Percentiles rank a stretch among this genome's conserved stretches.
These are phyloP conservation scores for Catharanthus roseus DNA, from an alignment of 257 asterid species.

Conservation along the genomic window DNA sequence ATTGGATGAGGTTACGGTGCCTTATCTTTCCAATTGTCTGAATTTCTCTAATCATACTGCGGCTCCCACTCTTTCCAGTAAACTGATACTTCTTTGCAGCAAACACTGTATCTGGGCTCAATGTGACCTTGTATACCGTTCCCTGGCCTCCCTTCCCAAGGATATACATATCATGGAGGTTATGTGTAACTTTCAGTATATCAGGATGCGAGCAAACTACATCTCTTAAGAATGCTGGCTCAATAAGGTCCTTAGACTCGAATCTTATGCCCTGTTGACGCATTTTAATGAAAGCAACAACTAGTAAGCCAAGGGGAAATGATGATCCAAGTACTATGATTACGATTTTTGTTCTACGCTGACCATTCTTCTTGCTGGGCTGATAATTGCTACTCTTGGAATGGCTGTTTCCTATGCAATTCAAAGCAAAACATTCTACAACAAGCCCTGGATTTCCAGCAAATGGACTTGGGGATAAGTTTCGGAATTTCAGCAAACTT, in stretches of 20 bases:
- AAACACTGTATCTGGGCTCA: slow-evolving; percentile 42
- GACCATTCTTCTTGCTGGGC: slow-evolving; percentile 28
- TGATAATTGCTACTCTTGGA: slow-evolving; percentile 24
- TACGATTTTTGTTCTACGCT: slow-evolving; percentile 27
- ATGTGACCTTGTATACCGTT: slow-evolving; percentile 52
- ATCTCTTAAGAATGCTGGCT: background rate
- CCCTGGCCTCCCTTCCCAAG: slow-evolving; percentile 88
- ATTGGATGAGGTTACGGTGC: slow-evolving; percentile 64
- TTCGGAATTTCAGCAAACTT: slow-evolving; percentile 29
- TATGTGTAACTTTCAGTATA: slow-evolving; percentile 61
- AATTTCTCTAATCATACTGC: slow-evolving; percentile 63
- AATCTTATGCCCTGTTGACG: slow-evolving; percentile 22
- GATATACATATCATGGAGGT: slow-evolving; percentile 45
- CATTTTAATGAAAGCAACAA: slow-evolving; percentile 29
- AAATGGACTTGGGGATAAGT: slow-evolving; percentile 53
- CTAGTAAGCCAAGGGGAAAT: slow-evolving; percentile 29
- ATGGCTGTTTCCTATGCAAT: slow-evolving; percentile 27
- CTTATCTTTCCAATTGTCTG: slow-evolving; percentile 69
- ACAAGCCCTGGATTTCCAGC: slow-evolving; percentile 47
- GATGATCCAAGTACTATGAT: slow-evolving; percentile 37
- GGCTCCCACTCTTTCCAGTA: slow-evolving; percentile 40
- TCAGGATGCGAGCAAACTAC: slow-evolving; percentile 43
- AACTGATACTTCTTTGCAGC: slow-evolving; percentile 60
- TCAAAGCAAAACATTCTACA: slow-evolving; percentile 30
- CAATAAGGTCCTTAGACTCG: background rate